Conservation (phyloP, 331 rosid genomes). For the Saraca asoca region DNA sequence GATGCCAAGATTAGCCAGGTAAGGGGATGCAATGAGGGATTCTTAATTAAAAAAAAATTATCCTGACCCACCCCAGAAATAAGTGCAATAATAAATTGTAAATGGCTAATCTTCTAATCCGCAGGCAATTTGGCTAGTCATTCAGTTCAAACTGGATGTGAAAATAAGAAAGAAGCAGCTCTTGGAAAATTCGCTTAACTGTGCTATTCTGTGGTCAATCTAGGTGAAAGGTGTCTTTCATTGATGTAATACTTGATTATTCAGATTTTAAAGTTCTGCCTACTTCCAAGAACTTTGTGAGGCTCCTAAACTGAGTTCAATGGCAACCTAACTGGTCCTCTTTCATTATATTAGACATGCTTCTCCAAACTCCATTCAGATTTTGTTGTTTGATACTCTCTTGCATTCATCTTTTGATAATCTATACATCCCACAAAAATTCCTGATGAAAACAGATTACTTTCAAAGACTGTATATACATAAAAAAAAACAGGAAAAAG, state of each 20-base stretch:
- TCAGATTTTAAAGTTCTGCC: background rate
- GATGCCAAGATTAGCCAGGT: constrained; percentile 7
- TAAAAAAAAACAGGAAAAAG: constrained; percentile 30
- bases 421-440: constrained; percentile 14
- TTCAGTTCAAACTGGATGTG: too few relatives aligned
- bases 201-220: background rate
- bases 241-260: background rate
- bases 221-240: background rate
- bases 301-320: background rate
- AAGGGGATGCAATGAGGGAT: background rate
- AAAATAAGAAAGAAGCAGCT: too few relatives aligned
- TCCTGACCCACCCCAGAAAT: background rate
- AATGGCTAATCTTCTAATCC: background rate
- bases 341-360: background rate
- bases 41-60: background rate
- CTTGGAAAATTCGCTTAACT: too few relatives aligned
- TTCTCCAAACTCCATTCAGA: background rate
- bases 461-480: constrained; percentile 18
- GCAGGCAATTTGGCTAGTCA: background rate
- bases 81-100: constrained; percentile 12
- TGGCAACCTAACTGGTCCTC: background rate
- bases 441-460: constrained; percentile 20
- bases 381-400: background rate
- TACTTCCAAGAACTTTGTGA: constrained; percentile 12
- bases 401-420: background rate